Base-by-base conservation (phyloP, 768 basidiomycete species). In the Termitomyces sp. region DNA sequence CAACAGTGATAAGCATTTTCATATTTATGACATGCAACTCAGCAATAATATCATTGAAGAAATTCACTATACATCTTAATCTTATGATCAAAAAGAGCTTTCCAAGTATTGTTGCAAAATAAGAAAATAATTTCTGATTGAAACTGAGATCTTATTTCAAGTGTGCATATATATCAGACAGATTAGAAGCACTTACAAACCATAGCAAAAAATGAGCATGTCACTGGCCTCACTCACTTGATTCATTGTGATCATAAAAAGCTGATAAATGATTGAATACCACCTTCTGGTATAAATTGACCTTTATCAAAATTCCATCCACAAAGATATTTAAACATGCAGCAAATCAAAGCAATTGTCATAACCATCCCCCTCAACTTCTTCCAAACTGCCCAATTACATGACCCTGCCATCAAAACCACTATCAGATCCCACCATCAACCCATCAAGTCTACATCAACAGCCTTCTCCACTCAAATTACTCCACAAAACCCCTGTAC, bases 171-270 rank as follows among this genome's bases (percentile, higher is more conserved):
- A 76, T 29, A 1, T 74, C 67, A 11, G 66, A 45, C 2, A 75
- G 75, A 67, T 77, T 77, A 1, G 69, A 8, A 0, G 67, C 69
- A 37, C 74, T 72, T 4, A 45, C 7, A 0, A 75, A 52, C 71
- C 70, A 76, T 8, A 76, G 52, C 1, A 73, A 36, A 60, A 76
- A 73, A 49, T 76, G 75, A 0, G 68, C 72, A 69, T 76, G 75
- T 0, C 73, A 59, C 5, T 37, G 45, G 8, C 71, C 73, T 3
- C 67, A 43, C 34, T 72, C 65, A 36, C 69, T 76, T 29, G 62
- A 61, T 46, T 76, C 70, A 46, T 45, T 45, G 0, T 62, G 64
- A 1, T 72, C 74, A 69, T 71, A 72, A 54, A 69, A 74, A 8
- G 73, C 38, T 12, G 38, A 10, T 12, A 40, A 12, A 40, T 40